Base-by-base conservation (phyloP, 192 early-diverging fungal genomes). In the Geranomyces michiganensis region DNA sequence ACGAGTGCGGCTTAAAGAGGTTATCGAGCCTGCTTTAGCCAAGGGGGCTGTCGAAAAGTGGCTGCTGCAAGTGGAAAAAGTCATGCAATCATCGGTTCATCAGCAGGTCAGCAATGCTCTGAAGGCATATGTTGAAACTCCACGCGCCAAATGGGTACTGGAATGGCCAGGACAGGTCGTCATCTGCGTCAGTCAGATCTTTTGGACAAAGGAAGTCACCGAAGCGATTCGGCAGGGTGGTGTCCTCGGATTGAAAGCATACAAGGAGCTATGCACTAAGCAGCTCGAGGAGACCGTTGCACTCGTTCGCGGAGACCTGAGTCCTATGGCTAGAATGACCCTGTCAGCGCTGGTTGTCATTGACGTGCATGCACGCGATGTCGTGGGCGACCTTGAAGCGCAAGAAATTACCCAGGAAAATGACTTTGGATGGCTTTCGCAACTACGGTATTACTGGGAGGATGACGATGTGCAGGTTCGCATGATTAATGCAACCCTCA, bases 401-500 rank as follows among this genome's bases (percentile, higher is more conserved):
- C 80, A 81, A 26, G 68, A 77, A 10, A 81, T 84, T 15, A 69
- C 77, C 1, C 62, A 76, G 27, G 82, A 82, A 30, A 76, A 67
- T 43, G 86, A 88, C 71, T 88, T 88, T 70, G 86, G 77, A 9
- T 88, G 86, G 86, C 75, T 87, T 24, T 85, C 83, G 15, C 86
- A 88, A 60, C 78, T 88, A 31, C 81, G 86, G 31, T 88, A 88
- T 64, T 88, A 88, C 45, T 88, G 86, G 86, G 86, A 88, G 60
- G 51, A 74, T 19, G 85, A 88, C 14, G 81, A 85, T 32, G 86
- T 85, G 30, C 74, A 82, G 22, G 85, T 88, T 12, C 56, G 85
- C 24, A 88, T 88, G 86, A 87, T 84, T 43, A 87, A 86, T 62
- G 82, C 86, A 8, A 85, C 85, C 9, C 60, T 88, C 45, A 85